Evolutionary conservation across 768 basidiomycete species (phyloP).

Genomic region (Mycena epipterygia): DNA sequence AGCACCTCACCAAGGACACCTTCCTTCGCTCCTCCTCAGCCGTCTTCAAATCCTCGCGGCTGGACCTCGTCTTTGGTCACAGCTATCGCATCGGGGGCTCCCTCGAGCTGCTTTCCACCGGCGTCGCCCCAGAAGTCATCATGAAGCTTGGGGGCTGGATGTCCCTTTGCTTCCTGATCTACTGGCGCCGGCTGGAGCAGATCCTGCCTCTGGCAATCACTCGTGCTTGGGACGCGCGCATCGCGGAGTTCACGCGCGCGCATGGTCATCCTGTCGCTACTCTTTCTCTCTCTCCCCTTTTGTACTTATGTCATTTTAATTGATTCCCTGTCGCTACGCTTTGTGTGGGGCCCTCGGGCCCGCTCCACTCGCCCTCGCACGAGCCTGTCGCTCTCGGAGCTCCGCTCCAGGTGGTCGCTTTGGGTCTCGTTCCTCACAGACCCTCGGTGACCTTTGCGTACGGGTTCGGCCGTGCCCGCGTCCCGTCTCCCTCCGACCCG

Average conservation of each 20-base stretch:
- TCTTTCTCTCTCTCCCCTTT: not conserved
- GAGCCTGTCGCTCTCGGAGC: not conserved
- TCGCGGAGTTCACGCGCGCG: not conserved
- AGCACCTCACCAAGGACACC: not conserved
- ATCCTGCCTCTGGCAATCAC: too few relatives aligned
- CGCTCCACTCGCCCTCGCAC: not conserved
- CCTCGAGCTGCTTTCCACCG: not conserved
- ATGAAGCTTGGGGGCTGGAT: slow-evolving; percentile 2
- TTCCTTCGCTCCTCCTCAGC: not conserved
- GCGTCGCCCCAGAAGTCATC: not conserved
- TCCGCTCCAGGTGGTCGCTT: not conserved
- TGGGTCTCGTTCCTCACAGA: not conserved
- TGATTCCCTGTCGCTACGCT: not conserved
- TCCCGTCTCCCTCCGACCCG: too few relatives aligned
- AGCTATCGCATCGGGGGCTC: slow-evolving; percentile 22
- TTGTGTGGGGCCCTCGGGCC: not conserved
- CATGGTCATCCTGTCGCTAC: not conserved
- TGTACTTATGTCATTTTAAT: not conserved
- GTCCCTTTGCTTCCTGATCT: not conserved
- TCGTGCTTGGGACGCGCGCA: not conserved
- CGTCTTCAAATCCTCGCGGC: not conserved
- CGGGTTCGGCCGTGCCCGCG: too few relatives aligned
- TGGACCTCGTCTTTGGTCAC: not conserved
- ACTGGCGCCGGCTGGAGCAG: not conserved
- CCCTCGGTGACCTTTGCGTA: not conserved